phyloP scores from a whole-genome alignment of 768 basidiomycete genomes.

The Clavulina sp. region DNA sequence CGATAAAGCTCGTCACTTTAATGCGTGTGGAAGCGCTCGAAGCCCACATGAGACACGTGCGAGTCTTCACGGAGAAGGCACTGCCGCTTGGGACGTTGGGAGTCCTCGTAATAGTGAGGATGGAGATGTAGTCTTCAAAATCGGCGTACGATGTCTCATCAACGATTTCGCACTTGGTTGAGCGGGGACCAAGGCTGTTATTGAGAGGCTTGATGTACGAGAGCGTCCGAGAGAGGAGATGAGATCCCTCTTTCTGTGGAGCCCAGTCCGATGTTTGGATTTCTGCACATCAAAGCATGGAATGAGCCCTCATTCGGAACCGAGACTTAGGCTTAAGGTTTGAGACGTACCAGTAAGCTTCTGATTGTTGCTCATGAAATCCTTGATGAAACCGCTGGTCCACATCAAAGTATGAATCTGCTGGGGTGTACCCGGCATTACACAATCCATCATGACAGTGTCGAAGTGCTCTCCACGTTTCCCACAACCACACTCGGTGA shows the following conservation, averaged over 20 bases:
- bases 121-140: slow-evolving; percentile 66
- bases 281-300: slow-evolving; percentile 30
- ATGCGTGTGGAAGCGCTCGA: slow-evolving; percentile 58
- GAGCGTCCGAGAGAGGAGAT: slow-evolving; percentile 71
- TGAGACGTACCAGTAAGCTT: slow-evolving; percentile 57
- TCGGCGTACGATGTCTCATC: slow-evolving; percentile 72
- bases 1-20: slow-evolving; percentile 76
- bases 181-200: slow-evolving; percentile 78
- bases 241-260: slow-evolving; percentile 41
- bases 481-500: slow-evolving; percentile 46
- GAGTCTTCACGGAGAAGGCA: slow-evolving; percentile 84
- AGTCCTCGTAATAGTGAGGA: slow-evolving; percentile 76
- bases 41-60: slow-evolving; percentile 92
- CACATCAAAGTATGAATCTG: slow-evolving; percentile 94
- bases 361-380: slow-evolving; percentile 80
- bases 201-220: slow-evolving; percentile 91
- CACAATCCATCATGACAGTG: slow-evolving; percentile 58
- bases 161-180: slow-evolving; percentile 86
- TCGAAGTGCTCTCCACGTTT: slow-evolving; percentile 48
- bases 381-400: slow-evolving; percentile 86
- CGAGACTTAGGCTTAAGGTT: neutral
- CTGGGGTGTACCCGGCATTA: slow-evolving; percentile 82
- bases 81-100: slow-evolving; percentile 92
- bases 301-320: neutral
- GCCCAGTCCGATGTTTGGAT: slow-evolving; percentile 94